Percentiles rank a stretch among this genome's conserved stretches.
These are phyloP conservation scores for Theileria annulata DNA, from an alignment of 169 alveolate genomes.

Conservation along the genomic window DNA sequence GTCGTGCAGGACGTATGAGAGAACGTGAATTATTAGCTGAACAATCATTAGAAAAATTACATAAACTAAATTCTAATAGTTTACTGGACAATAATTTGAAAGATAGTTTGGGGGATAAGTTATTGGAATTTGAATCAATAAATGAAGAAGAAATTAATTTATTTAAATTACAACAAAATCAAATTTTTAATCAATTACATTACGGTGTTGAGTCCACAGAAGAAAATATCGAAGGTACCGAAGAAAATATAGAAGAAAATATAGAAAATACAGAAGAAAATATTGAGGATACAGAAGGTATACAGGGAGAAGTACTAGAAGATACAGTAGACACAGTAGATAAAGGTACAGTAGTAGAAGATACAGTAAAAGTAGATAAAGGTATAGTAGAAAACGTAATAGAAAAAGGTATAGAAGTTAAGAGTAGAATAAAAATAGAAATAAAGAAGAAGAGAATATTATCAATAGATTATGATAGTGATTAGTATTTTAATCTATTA, in stretches of 20 bases:
- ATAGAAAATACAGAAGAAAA: not conserved
- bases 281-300: not conserved
- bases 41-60: slow-evolving; percentile 32
- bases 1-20: slow-evolving; percentile 61
- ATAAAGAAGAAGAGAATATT: not conserved
- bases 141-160: slow-evolving; percentile 58
- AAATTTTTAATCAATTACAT: not conserved
- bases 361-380: not conserved
- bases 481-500: slow-evolving; percentile 26
- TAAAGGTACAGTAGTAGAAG: not conserved
- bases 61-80: too few relatives aligned
- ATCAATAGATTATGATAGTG: not conserved
- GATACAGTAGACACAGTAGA: not conserved
- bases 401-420: not conserved
- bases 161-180: slow-evolving; percentile 46
- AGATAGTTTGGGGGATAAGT: too few relatives aligned
- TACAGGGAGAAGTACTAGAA: not conserved
- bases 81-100: too few relatives aligned
- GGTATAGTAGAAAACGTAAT: not conserved
- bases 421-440: not conserved
- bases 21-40: slow-evolving; percentile 65
- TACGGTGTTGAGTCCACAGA: not conserved
- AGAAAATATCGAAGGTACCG: not conserved
- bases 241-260: not conserved
- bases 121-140: slow-evolving; percentile 21